Conservation (phyloP, 1,284 basidiomycete species). For the Ceratobasidium sp. region DNA sequence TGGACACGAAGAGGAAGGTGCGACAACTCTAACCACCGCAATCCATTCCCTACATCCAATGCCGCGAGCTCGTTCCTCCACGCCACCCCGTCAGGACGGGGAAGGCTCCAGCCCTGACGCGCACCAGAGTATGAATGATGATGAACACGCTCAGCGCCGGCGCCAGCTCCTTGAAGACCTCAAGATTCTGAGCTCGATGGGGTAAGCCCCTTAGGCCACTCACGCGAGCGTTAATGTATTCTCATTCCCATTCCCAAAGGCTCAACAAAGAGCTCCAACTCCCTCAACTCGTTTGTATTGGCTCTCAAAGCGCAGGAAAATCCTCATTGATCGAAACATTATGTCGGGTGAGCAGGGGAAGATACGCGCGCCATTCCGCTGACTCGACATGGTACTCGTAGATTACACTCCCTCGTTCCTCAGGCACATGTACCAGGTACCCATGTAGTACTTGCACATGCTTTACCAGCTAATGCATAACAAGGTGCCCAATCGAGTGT, state of each 20-base stretch:
- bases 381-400: not conserved
- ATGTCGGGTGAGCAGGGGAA: not conserved
- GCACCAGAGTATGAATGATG: slow-evolving; percentile 11
- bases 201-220: not conserved
- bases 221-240: not conserved
- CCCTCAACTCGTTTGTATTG: slow-evolving; percentile 6
- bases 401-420: not conserved
- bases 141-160: not conserved
- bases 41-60: too few species aligned
- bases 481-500: slow-evolving; percentile 9
- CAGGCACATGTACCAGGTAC: slow-evolving; percentile 3
- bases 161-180: slow-evolving; percentile 15
- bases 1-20: too few species aligned
- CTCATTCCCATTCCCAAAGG: not conserved
- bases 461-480: not conserved
- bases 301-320: slow-evolving; percentile 8
- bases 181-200: slow-evolving; percentile 13
- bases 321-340: slow-evolving; percentile 13
- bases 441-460: not conserved
- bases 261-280: slow-evolving; percentile 3
- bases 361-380: not conserved
- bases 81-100: not conserved
- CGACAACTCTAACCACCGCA: too few species aligned
- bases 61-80: not conserved
- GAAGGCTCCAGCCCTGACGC: not conserved